These are phyloP conservation scores for Botrytis pseudocinerea DNA, from an alignment of 2,329 filamentous ascomycete species.

Conservation along the genomic window DNA sequence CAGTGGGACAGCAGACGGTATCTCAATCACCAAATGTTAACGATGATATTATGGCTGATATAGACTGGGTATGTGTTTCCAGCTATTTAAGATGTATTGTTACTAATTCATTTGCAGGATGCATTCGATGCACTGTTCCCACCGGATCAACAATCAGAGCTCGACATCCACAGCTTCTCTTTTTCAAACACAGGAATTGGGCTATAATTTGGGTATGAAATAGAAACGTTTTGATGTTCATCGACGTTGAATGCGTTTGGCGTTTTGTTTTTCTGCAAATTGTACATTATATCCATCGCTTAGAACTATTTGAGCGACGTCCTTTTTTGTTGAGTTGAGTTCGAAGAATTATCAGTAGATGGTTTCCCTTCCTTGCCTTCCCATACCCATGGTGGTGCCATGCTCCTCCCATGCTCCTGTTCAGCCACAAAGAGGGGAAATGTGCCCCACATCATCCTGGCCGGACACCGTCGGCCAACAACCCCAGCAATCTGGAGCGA, in stretches of 20 bases:
- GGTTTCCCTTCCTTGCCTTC: too few species aligned
- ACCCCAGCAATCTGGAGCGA: constrained; percentile 12
- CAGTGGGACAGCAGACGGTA: constrained; percentile 1
- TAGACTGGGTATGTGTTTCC: constrained; percentile 62
- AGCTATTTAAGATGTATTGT: neutral
- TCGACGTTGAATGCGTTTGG: neutral
- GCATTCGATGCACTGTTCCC: constrained; percentile 41
- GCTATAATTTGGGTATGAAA: neutral
- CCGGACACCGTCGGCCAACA: neutral
- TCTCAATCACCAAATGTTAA: neutral
- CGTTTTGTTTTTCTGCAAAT: neutral
- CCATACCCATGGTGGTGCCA: too few species aligned
- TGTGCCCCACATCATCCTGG: neutral
- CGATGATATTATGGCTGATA: constrained; percentile 51
- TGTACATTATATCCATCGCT: neutral
- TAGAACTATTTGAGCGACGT: neutral
- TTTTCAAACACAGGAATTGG: neutral
- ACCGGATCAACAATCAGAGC: constrained; percentile 31
- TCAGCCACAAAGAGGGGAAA: constrained; percentile 2
- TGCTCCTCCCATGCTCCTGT: neutral
- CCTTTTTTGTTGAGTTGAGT: neutral
- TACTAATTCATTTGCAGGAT: constrained; percentile 28
- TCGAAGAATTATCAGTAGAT: neutral
- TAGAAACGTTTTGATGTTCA: neutral
- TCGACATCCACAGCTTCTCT: neutral